Base-by-base conservation (phyloP, 768 basidiomycete species). In the Agaricus sinodeliciosus region DNA sequence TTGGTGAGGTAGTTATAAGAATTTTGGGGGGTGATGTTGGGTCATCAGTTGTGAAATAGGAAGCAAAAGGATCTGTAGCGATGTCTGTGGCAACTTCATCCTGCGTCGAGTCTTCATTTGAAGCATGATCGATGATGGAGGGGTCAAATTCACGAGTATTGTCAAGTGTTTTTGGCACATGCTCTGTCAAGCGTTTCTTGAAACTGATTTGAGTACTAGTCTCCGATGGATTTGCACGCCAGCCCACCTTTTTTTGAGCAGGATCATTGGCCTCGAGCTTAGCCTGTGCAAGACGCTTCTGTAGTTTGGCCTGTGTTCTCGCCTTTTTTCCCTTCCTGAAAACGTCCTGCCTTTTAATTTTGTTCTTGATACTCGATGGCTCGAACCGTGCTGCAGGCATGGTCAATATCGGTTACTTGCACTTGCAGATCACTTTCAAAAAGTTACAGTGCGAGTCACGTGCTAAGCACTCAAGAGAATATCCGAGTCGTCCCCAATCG, bases 81-180 rank as follows among this genome's bases (percentile, higher is more conserved):
- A 90, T 77, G 60, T 90, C 88, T 13, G 74, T 77, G 9, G 80
- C 79, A 28, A 79, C 68, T 61, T 91, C 89, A 27, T 82, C 74
- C 44, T 68, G 57, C 28, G 49, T 58, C 18, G 71, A 69, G n/a
- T 63, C 53, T 46, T 62, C 56, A 51, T 57, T 63, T 41, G 80
- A 79, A 54, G 81, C 72, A 37, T 80, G 77, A 25, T 82, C 82
- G 36, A 81, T 66, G 63, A 82, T 75, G 35, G 82, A 82, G 6
- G 84, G 85, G 63, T 87, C 87, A 63, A 82, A 88, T 67, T 94
- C 87, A 56, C 94, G 83, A 55, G 84, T 88, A 65, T 97, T 98
- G 64, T 99, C 96, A 19, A 97, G 80, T 0, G 96, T 99, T 42
- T 80, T 79, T 0, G 94, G 94, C 9, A 94, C 76, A 72, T 96